These are phyloP conservation scores for Aspergillus candidus DNA, from an alignment of 2,329 filamentous ascomycete genomes.

Conservation along the genomic window DNA sequence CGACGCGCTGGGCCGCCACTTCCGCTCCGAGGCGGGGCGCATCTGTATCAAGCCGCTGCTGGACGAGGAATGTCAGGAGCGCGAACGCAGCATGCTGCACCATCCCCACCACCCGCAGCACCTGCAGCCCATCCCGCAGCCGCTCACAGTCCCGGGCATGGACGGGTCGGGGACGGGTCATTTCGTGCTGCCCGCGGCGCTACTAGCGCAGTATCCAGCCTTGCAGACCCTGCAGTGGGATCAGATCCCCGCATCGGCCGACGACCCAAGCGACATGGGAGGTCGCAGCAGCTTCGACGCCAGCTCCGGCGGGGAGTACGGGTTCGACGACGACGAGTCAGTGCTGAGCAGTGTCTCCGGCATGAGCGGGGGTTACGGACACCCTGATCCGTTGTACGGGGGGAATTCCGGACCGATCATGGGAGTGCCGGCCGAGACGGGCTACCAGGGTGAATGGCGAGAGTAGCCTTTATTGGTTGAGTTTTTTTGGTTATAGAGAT, in stretches of 20 bases:
- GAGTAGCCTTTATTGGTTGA: conserved; percentile 2
- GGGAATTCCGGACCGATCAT: conserved; percentile 25
- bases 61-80: conserved; percentile 83
- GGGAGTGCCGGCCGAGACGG: conserved; percentile 8
- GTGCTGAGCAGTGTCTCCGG: conserved; percentile 31
- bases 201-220: conserved; percentile 87
- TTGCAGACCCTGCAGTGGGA: conserved; percentile 90
- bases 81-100: conserved; percentile 68
- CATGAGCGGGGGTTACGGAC: conserved; percentile 30
- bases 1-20: conserved; percentile 89
- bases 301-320: conserved; percentile 40
- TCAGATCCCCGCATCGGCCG: conserved; percentile 57
- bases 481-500: neutral
- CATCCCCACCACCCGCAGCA: conserved; percentile 61
- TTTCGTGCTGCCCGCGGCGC: conserved; percentile 73
- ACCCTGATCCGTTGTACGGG: conserved; percentile 27
- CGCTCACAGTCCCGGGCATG: conserved; percentile 56
- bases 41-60: conserved; percentile 96
- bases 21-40: conserved; percentile 88
- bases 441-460: conserved; percentile 21
- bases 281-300: conserved; percentile 51
- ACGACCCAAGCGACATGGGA: conserved; percentile 56
- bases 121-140: conserved; percentile 51
- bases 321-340: conserved; percentile 40
- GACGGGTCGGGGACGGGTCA: conserved; percentile 53